Conservation (phyloP, 2,329 filamentous ascomycete genomes). For the Fonsecaea monophora region DNA sequence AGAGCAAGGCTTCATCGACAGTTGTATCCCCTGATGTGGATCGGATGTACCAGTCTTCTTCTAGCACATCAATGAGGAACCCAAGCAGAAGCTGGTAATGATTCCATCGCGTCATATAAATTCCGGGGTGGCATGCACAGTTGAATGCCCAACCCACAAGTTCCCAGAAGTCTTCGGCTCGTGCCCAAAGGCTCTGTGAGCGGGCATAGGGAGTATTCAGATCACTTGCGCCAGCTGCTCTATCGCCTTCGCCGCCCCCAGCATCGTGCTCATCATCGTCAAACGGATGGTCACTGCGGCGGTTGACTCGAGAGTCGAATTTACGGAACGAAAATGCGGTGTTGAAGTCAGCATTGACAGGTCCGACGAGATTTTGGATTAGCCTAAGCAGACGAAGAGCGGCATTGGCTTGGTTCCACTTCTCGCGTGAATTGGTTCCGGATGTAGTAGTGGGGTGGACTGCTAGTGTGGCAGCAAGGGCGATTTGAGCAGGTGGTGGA, state of each 20-base stretch:
- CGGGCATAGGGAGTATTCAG: conserved; percentile 68
- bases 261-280: conserved; percentile 43
- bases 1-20: conserved; percentile 51
- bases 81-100: conserved; percentile 82
- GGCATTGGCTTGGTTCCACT: conserved; percentile 67
- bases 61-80: conserved; percentile 64
- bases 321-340: conserved; percentile 72
- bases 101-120: conserved; percentile 68
- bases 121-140: conserved; percentile 71
- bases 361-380: conserved; percentile 69
- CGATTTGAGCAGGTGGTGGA: conserved; percentile 75
- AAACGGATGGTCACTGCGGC: conserved; percentile 7
- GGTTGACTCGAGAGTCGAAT: conserved; percentile 36
- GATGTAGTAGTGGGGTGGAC: conserved; percentile 82
- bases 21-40: conserved; percentile 28
- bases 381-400: conserved; percentile 74
- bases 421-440: conserved; percentile 67
- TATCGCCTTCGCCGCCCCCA: conserved; percentile 46
- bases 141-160: conserved; percentile 92
- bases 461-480: conserved; percentile 79
- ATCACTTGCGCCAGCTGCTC: conserved; percentile 46
- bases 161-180: conserved; percentile 88
- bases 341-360: conserved; percentile 72
- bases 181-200: conserved; percentile 71
- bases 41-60: conserved; percentile 51